phyloP scores from a whole-genome alignment of 2,329 filamentous ascomycete genomes.

The Claviceps spartinae region DNA sequence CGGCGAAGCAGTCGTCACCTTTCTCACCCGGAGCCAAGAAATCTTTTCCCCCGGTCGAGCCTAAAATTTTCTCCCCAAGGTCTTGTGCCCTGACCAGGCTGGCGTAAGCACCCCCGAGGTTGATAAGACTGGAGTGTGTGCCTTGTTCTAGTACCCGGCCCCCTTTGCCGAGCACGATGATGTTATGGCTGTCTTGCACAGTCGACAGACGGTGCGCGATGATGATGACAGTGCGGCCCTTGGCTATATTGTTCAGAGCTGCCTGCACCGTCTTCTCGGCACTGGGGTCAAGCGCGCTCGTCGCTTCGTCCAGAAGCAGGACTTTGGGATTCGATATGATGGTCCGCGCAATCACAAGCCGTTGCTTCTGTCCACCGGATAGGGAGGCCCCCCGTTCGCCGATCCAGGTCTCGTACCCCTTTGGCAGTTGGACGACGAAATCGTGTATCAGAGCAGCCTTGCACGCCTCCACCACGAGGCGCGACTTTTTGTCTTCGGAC shows the following conservation, averaged over 20 bases:
- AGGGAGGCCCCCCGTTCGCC: constrained; percentile 52
- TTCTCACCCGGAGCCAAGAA: constrained; percentile 8
- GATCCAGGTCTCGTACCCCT: constrained; percentile 46
- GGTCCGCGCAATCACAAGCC: constrained; percentile 51
- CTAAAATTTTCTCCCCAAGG: constrained; percentile 14
- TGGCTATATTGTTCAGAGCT: constrained; percentile 39
- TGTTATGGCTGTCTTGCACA: constrained; percentile 48
- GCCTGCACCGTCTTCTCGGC: constrained; percentile 39
- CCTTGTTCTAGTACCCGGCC: constrained; percentile 44
- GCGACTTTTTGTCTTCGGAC: constrained; percentile 25
- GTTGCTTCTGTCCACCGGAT: constrained; percentile 54
- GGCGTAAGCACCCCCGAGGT: constrained; percentile 33
- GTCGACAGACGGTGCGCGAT: constrained; percentile 50
- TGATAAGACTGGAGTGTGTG: constrained; percentile 43
- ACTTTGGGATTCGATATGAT: constrained; percentile 51
- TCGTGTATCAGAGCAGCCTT: constrained; percentile 38
- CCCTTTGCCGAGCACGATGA: constrained; percentile 49
- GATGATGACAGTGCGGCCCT: constrained; percentile 48
- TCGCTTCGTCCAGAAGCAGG: constrained; percentile 56
- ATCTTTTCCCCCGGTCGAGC: constrained; percentile 1
- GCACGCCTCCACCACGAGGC: constrained; percentile 33
- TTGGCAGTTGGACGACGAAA: constrained; percentile 36
- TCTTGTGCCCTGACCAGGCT: constrained; percentile 33
- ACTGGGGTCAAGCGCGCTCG: constrained; percentile 38
- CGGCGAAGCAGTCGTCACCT: not conserved